Conservation (phyloP, 441 rosid genomes). For the Pelargonium cotyledonis region DNA sequence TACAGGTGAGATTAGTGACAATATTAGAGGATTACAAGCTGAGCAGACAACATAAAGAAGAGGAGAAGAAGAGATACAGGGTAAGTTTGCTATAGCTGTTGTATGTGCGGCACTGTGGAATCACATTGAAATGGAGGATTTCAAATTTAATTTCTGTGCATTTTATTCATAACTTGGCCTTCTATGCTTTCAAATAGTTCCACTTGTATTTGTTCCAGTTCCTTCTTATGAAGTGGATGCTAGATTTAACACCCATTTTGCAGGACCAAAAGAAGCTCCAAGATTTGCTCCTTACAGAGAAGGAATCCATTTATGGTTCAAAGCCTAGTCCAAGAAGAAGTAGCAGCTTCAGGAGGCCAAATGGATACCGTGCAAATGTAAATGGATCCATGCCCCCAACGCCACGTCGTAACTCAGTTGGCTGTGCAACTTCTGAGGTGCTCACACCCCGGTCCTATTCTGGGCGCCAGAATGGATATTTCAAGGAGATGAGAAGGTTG, state of each 20-base stretch:
- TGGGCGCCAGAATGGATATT: slow-evolving; percentile 82
- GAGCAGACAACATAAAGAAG: slow-evolving; percentile 73
- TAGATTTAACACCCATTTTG: slow-evolving; percentile 12
- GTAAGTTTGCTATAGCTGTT: slow-evolving; percentile 29
- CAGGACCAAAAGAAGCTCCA: slow-evolving; percentile 98
- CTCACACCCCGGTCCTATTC: slow-evolving; percentile 74
- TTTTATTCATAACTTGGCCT: background rate
- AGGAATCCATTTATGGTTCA: slow-evolving; percentile 89
- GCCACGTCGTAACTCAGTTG: slow-evolving; percentile 72
- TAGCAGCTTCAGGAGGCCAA: slow-evolving; percentile 74
- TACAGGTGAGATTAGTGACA: slow-evolving; percentile 67
- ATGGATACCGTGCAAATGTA: slow-evolving; percentile 29
- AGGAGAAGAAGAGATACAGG: slow-evolving; percentile 79
- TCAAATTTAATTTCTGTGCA: too few relatives aligned
- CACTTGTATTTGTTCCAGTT: background rate
- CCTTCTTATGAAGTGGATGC: background rate
- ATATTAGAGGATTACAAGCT: slow-evolving; percentile 85
- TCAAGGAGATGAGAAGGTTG: slow-evolving; percentile 79
- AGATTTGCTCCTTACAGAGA: slow-evolving; percentile 73
- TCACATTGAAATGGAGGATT: too few relatives aligned
- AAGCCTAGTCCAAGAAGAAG: slow-evolving; percentile 85
- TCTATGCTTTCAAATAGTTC: background rate
- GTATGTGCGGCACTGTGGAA: background rate
- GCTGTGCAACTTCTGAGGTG: slow-evolving; percentile 54
- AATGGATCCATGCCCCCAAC: slow-evolving; percentile 84